Evolutionary conservation across 805 yeast species (phyloP).

Genomic region (Sugiyamaella americana): DNA sequence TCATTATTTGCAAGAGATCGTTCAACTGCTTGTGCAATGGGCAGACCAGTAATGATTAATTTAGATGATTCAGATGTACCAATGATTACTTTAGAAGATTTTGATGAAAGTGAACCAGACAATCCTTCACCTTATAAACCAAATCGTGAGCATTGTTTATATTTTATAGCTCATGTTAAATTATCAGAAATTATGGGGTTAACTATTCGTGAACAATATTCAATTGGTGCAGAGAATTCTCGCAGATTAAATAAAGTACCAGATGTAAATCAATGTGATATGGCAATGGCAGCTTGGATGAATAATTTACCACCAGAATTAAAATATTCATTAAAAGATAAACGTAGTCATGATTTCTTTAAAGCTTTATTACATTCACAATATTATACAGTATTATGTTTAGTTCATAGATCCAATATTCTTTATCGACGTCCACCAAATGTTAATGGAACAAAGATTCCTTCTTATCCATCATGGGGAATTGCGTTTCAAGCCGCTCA

Average conservation of each 20-base stretch:
- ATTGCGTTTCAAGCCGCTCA: conserved; percentile 78
- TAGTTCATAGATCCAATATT: conserved; percentile 66
- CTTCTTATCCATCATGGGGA: conserved; percentile 63
- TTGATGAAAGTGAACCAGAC: conserved; percentile 47
- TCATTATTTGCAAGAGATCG: conserved; percentile 65
- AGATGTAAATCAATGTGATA: conserved; percentile 59
- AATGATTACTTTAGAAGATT: conserved; percentile 63
- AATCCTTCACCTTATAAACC: conserved; percentile 37
- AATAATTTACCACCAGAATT: conserved; percentile 56
- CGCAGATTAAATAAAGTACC: conserved; percentile 38
- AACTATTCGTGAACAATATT: conserved; percentile 60
- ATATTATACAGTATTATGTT: conserved; percentile 65
- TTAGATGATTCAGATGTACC: conserved; percentile 71
- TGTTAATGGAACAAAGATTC: conserved; percentile 15
- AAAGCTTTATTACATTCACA: conserved; percentile 58
- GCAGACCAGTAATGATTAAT: conserved; percentile 63
- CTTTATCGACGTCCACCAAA: conserved; percentile 20
- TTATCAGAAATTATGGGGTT: conserved; percentile 67
- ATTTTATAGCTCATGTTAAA: conserved; percentile 57
- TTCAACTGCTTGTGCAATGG: conserved; percentile 62
- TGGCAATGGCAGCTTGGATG: conserved; percentile 74
- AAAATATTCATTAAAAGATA: conserved; percentile 54
- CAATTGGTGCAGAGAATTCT: conserved; percentile 58
- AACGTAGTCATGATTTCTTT: conserved; percentile 47
- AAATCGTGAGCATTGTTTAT: conserved; percentile 45